Evolutionary conservation across 805 yeast species (phyloP), one percentile per base, ranked within the genome.

Genomic region (Debaryomyces hansenii): DNA sequence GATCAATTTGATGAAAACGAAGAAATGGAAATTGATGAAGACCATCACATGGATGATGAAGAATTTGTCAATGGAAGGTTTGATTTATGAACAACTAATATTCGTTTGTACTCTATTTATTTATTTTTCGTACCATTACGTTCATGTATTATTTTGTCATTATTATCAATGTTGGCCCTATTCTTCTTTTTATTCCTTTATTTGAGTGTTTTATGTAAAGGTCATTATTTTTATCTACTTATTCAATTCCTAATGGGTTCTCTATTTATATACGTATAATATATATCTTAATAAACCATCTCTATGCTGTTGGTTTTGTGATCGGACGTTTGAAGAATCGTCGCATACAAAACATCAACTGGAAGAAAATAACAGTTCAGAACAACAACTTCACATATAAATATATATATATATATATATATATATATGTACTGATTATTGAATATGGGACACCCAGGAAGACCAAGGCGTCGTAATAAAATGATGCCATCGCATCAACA

Each of bases 61-160:
- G 91, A 86, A 58, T 88, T 87, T 69, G 94, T 89, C 42, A 89
- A 87, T 63, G 96, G 96, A 20, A 86, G 89, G 55, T 90, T 90
- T 62, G 97, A 90, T 65, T 76, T 90, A 55, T 89, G 61, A 52
- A 14, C 16, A 5, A 35, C n/a, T 35, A 35, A 7, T 35, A 6
- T 35, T 15, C 18, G 4, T 3, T n/a, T 35, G 20, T 35, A 35
- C 38, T 18, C 10, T 24, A 24, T 24, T 6, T 24, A 24, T 24
- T 24, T 24, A 24, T 24, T 31, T 28, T 31, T n/a, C 16, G 11
- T 9, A 31, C 16, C 34, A n/a, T 31, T 31, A 6, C 16, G 34
- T 31, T 31, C 14, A 31, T 40, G 20, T 29, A 40, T 20, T 40
- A 40, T 18, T 29, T 40, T 40, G 20, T 31, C 20, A 18, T 18